A percentile compares a stretch with the other conserved stretches of the same genome.
phyloP scores from a whole-genome alignment of 441 rosid genomes.

The Biscutella laevigata region DNA sequence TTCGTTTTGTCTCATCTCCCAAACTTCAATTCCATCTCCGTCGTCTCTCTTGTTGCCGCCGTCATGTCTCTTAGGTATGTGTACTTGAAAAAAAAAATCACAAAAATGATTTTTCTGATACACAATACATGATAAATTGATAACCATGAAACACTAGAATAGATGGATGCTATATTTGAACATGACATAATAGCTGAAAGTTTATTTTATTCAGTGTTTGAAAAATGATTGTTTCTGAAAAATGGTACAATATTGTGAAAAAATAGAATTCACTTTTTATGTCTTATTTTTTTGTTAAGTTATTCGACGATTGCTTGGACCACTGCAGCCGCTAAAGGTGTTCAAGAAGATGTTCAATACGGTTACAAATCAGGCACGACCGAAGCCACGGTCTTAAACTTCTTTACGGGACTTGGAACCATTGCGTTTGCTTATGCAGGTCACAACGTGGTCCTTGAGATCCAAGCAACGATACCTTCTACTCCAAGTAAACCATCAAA shows the following conservation, averaged over 20 bases:
- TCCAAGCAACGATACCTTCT: slow-evolving; percentile 63
- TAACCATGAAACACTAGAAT: neutral
- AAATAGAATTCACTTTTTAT: no score
- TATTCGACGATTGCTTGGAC: slow-evolving; percentile 53
- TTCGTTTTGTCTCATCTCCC: slow-evolving; percentile 56
- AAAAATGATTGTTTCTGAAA: no score
- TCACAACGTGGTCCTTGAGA: slow-evolving; percentile 59
- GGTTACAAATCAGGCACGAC: slow-evolving; percentile 29
- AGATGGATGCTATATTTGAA: neutral
- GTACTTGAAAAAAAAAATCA: no score
- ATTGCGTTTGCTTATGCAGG: slow-evolving; percentile 61
- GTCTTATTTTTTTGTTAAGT: slow-evolving; percentile 15
- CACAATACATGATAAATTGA: no score
- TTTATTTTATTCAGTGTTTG: no score
- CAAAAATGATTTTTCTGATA: no score
- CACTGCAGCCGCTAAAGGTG: slow-evolving; percentile 36
- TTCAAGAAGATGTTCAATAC: slow-evolving; percentile 35
- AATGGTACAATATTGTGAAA: no score
- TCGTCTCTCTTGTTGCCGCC: slow-evolving; percentile 51
- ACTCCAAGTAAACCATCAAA: slow-evolving; percentile 51
- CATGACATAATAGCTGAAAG: no score
- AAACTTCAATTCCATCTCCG: slow-evolving; percentile 43
- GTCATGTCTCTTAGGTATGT: slow-evolving; percentile 47
- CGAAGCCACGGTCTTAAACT: slow-evolving; percentile 34
- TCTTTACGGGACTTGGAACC: slow-evolving; percentile 46